phyloP scores from a whole-genome alignment of 1,284 basidiomycete species.

The Exobasidium rhododendri region DNA sequence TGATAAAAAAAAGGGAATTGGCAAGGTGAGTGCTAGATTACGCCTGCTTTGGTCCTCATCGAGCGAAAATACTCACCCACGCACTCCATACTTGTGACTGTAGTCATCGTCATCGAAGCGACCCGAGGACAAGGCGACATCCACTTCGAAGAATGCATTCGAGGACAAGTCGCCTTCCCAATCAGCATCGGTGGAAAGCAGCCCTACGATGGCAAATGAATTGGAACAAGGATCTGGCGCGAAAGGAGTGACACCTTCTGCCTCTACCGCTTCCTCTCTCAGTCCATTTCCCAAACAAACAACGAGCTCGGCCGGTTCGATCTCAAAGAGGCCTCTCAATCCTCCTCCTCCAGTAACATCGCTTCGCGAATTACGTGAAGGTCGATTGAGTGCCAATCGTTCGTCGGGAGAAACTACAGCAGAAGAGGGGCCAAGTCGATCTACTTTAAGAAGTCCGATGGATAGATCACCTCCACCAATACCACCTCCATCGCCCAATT shows the following conservation, averaged over 20 bases:
- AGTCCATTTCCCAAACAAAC: not conserved
- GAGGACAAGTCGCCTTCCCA: not conserved
- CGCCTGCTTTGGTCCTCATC: not conserved
- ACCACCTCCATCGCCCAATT: too few relatives aligned
- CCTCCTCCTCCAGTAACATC: slow-evolving; percentile 2
- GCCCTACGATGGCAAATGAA: not conserved
- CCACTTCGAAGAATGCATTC: not conserved
- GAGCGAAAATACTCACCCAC: too few relatives aligned
- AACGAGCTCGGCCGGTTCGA: not conserved
- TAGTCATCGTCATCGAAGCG: not conserved
- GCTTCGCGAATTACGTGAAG: not conserved
- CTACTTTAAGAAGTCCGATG: not conserved
- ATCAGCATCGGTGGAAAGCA: not conserved
- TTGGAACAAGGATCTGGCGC: not conserved
- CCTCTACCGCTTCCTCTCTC: not conserved
- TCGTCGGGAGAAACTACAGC: not conserved
- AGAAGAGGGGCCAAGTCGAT: not conserved
- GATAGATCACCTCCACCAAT: not conserved
- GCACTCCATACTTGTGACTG: not conserved
- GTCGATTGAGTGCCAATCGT: not conserved
- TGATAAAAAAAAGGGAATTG: slow-evolving; percentile 61
- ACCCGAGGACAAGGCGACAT: not conserved
- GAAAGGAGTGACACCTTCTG: not conserved
- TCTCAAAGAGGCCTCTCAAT: not conserved
- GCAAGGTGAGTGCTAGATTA: slow-evolving; percentile 15